Evolutionary conservation across 805 yeast genomes (phyloP).

Genomic region (Ogataea wickerhamii): DNA sequence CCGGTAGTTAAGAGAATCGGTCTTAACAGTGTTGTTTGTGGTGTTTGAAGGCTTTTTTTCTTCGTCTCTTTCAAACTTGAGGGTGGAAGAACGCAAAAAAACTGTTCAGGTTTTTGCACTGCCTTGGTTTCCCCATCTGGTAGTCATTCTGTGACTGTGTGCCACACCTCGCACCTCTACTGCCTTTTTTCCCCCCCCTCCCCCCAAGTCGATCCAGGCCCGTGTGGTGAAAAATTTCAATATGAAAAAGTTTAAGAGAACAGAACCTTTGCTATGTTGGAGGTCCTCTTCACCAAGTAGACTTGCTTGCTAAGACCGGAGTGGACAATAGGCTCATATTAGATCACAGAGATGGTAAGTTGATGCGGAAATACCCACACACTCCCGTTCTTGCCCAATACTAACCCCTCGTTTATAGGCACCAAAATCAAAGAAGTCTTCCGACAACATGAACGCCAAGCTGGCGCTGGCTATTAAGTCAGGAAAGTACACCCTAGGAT

Average conservation of each 20-base stretch:
- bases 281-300: background rate
- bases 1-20: too few species aligned
- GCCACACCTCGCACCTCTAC: background rate
- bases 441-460: slow-evolving; percentile 96
- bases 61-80: too few species aligned
- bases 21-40: too few species aligned
- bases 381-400: background rate
- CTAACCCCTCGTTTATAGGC: slow-evolving; percentile 49
- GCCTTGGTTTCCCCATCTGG: background rate
- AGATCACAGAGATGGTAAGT: slow-evolving; percentile 97
- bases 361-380: slow-evolving; percentile 29
- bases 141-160: slow-evolving; percentile 3
- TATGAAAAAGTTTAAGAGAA: too few species aligned
- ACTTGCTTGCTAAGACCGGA: slow-evolving; percentile 69
- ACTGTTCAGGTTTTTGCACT: too few species aligned
- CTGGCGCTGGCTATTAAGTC: slow-evolving; percentile 97
- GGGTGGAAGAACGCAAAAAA: too few species aligned
- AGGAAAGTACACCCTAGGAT: slow-evolving; percentile 99
- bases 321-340: slow-evolving; percentile 53
- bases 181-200: background rate
- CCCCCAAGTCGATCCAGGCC: too few species aligned
- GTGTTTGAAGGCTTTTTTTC: too few species aligned
- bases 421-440: slow-evolving; percentile 87
- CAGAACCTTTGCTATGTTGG: too few species aligned
- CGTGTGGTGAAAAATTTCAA: background rate